A percentile compares a stretch with the other conserved stretches of the same genome.
Evolutionary conservation across 495 filamentous ascomycete species (phyloP).

Genomic region (Glutinoglossum americanum): DNA sequence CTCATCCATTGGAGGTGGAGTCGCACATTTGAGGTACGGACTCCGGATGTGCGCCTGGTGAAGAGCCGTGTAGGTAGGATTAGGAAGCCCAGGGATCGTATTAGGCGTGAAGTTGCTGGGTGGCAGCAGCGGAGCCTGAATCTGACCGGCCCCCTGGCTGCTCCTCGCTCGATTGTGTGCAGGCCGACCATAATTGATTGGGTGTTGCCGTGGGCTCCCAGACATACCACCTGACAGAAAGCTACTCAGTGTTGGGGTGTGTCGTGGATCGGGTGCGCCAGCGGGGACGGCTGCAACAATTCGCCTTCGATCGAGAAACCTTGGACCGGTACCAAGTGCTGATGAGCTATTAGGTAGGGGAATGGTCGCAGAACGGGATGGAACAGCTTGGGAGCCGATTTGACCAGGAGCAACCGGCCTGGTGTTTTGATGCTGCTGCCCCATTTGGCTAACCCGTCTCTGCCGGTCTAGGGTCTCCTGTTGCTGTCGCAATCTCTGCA

Average conservation of each 20-base stretch:
- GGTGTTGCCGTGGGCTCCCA: background rate
- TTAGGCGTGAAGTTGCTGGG: background rate
- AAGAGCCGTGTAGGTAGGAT: conserved; percentile 12
- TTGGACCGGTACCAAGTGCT: too few relatives aligned
- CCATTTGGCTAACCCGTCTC: background rate
- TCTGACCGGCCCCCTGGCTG: background rate
- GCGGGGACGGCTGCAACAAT: background rate
- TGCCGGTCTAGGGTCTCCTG: background rate
- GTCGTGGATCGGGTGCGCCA: background rate
- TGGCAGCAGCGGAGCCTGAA: background rate
- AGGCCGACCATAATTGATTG: background rate
- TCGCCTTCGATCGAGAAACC: background rate
- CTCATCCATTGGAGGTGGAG: background rate
- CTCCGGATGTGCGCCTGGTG: conserved; percentile 19
- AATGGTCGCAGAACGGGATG: background rate
- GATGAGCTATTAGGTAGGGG: background rate
- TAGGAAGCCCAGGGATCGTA: conserved; percentile 7
- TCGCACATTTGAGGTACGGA: conserved; percentile 11
- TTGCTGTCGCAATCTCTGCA: background rate
- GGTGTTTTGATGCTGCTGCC: background rate
- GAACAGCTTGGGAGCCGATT: background rate
- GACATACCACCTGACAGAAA: background rate
- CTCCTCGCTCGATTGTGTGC: background rate
- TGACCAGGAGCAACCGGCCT: background rate
- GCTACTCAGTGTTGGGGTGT: background rate